These are phyloP conservation scores for Blastobotrys chiropterorum DNA, from an alignment of 805 yeast genomes.

Conservation along the genomic window DNA sequence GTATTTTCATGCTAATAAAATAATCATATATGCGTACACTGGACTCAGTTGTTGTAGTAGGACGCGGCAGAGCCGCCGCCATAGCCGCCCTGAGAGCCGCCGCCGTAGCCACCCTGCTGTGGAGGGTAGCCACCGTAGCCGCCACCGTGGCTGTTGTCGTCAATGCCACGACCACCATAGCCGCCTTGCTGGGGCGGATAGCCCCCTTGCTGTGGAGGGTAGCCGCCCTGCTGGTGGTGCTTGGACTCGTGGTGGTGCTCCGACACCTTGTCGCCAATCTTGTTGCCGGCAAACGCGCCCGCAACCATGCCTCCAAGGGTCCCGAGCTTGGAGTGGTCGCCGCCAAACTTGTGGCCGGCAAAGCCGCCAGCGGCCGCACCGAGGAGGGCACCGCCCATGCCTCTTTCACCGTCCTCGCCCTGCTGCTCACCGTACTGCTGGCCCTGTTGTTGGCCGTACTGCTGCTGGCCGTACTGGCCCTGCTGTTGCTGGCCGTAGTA, in stretches of 20 bases:
- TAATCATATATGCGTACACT: too few relatives aligned
- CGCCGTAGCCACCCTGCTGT: not conserved
- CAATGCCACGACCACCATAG: conserved; percentile 2
- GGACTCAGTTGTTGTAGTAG: conserved; percentile 2
- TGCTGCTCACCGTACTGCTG: not conserved
- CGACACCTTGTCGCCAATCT: conserved; percentile 8
- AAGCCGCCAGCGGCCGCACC: conserved; percentile 16
- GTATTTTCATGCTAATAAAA: too few relatives aligned
- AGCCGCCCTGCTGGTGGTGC: not conserved
- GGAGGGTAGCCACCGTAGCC: conserved; percentile 2
- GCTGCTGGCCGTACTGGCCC: conserved; percentile 1
- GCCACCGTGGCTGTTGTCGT: conserved; percentile 6
- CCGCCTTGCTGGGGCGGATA: conserved; percentile 2
- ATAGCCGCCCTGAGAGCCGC: not conserved
- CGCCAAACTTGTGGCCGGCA: conserved; percentile 10
- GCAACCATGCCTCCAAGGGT: conserved; percentile 13
- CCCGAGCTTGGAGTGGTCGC: conserved; percentile 9
- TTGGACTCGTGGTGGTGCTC: conserved; percentile 7
- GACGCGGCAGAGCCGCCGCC: not conserved
- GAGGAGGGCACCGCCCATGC: conserved; percentile 8
- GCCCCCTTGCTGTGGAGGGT: conserved; percentile 1
- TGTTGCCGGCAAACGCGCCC: conserved; percentile 13
- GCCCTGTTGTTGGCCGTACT: conserved; percentile 2
- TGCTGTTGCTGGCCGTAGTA: conserved; percentile 2
- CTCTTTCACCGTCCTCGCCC: conserved; percentile 10